A percentile compares a stretch with the other conserved stretches of the same genome.
These are phyloP conservation scores for Blastosporella zonata DNA, from an alignment of 1,284 basidiomycete genomes.

Conservation along the genomic window DNA sequence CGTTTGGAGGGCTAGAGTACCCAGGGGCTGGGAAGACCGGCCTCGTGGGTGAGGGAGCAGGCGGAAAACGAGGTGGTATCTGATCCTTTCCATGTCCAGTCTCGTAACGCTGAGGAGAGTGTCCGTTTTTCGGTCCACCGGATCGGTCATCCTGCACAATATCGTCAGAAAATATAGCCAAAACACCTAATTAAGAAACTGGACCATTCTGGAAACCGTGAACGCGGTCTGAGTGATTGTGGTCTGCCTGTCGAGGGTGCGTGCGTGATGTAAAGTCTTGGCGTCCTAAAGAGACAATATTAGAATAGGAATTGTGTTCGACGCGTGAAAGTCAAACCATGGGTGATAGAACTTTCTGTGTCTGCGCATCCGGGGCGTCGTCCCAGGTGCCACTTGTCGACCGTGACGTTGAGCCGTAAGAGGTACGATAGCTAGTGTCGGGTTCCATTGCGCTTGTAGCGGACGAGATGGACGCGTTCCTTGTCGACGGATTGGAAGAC, in stretches of 20 bases:
- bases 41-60: constrained; percentile 41
- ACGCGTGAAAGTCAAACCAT: constrained; percentile 34
- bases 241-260: constrained; percentile 44
- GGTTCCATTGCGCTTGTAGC: constrained; percentile 49
- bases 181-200: constrained; percentile 24
- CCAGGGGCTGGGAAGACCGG: constrained; percentile 32
- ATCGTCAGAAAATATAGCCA: constrained; percentile 22
- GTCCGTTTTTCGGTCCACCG: constrained; percentile 39
- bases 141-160: constrained; percentile 46
- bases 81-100: constrained; percentile 37
- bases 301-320: constrained; percentile 7
- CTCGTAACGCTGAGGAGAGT: constrained; percentile 55
- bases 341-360: constrained; percentile 48
- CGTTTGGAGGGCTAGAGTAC: constrained; percentile 31
- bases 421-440: constrained; percentile 47
- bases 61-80: constrained; percentile 39
- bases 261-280: constrained; percentile 40
- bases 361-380: constrained; percentile 45
- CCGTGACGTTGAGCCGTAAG: constrained; percentile 47
- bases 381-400: constrained; percentile 62
- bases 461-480: constrained; percentile 64
- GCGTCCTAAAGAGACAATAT: constrained; percentile 30
- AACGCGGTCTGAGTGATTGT: constrained; percentile 32
- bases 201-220: constrained; percentile 40
- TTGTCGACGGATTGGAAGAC: constrained; percentile 48